Percentiles rank a stretch among this genome's conserved stretches.
Evolutionary conservation across 371 early-diverging fungal species (phyloP).

Genomic region (Rhizomucor pusillus): DNA sequence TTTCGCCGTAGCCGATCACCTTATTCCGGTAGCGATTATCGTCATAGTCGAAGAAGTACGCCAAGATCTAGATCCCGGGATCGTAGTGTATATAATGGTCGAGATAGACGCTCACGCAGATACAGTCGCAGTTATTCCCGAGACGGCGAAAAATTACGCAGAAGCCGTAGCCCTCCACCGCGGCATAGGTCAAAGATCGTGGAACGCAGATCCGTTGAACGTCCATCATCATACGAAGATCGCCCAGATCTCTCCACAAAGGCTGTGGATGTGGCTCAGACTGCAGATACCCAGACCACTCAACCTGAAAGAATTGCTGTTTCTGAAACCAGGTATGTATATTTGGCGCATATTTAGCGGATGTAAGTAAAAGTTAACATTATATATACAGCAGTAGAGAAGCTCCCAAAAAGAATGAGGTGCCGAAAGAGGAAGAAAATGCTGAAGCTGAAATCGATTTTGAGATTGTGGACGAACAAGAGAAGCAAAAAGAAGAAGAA

Average conservation of each 20-base stretch:
- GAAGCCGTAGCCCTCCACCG: background rate
- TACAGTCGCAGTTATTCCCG: background rate
- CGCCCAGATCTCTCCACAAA: background rate
- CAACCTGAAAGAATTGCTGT: background rate
- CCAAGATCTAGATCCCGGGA: background rate
- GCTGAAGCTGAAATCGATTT: conserved; percentile 29
- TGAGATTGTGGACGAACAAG: conserved; percentile 52
- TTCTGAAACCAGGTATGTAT: background rate
- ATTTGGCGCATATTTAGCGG: background rate
- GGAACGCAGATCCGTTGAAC: background rate
- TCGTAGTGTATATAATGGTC: background rate
- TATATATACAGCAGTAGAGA: background rate
- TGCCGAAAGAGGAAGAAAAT: background rate
- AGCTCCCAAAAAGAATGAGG: background rate
- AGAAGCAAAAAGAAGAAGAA: conserved; percentile 59
- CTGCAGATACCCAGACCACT: background rate
- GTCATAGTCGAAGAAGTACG: conserved; percentile 2
- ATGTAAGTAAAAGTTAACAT: background rate
- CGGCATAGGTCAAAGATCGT: background rate
- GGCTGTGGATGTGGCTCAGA: background rate
- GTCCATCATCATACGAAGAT: background rate
- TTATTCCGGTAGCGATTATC: conserved; percentile 10
- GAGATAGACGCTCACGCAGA: conserved; percentile 3
- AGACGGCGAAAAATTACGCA: background rate
- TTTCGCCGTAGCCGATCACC: conserved; percentile 5